These are phyloP conservation scores for Plasmodium coatneyi DNA, from an alignment of 169 alveolate genomes.

Conservation along the genomic window DNA sequence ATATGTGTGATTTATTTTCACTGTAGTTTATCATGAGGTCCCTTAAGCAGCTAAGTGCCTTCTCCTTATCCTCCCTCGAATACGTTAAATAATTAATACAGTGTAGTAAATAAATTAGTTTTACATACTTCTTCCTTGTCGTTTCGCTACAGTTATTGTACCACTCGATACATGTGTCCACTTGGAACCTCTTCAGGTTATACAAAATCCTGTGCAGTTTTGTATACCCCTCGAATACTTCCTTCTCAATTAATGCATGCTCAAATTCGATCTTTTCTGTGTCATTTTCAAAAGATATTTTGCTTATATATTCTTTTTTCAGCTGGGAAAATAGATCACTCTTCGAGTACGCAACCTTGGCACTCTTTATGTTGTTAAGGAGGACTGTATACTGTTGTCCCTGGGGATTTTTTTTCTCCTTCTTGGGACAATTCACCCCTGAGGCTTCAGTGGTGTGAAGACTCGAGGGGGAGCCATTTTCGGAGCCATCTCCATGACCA, in stretches of 20 bases:
- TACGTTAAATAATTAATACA: conserved; percentile 47
- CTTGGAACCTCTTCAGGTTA: conserved; percentile 36
- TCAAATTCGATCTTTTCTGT: conserved; percentile 24
- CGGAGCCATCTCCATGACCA: neutral
- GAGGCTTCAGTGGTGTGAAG: neutral
- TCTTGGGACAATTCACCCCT: neutral
- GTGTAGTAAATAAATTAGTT: conserved; percentile 41
- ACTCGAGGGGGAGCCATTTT: neutral
- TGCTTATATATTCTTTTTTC: conserved; percentile 49
- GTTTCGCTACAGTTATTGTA: conserved; percentile 41
- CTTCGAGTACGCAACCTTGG: neutral
- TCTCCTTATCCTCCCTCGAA: conserved; percentile 48
- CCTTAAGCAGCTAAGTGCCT: conserved; percentile 43
- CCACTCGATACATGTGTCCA: conserved; percentile 52
- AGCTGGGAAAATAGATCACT: conserved; percentile 3
- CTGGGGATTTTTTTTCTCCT: neutral
- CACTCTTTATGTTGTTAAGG: conserved; percentile 17
- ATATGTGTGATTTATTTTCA: conserved; percentile 55
- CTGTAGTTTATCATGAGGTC: conserved; percentile 49
- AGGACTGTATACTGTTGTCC: conserved; percentile 2
- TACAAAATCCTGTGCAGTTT: conserved; percentile 41
- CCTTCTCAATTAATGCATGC: conserved; percentile 50
- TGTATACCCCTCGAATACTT: conserved; percentile 56
- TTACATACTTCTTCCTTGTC: conserved; percentile 28
- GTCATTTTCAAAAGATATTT: conserved; percentile 20